A percentile compares a stretch with the other conserved stretches of the same genome.
These are phyloP conservation scores for Houttuynia cordata DNA, from an alignment of 164 flowering plant species.

Conservation along the genomic window DNA sequence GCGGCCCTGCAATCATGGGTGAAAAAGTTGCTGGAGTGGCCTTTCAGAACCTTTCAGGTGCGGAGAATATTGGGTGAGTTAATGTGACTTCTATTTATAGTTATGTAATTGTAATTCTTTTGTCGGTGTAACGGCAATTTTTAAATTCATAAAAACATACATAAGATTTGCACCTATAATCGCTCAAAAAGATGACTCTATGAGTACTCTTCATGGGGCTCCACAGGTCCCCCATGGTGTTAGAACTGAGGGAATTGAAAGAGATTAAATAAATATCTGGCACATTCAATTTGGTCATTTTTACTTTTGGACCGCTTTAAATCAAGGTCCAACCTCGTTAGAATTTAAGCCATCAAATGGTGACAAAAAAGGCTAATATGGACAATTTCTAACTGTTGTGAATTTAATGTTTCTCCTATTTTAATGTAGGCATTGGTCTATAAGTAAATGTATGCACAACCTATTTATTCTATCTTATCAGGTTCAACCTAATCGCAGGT, in stretches of 20 bases:
- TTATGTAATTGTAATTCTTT: neutral
- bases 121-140: too few species aligned
- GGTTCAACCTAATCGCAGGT: constrained; percentile 28
- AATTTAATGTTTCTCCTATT: too few species aligned
- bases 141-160: neutral
- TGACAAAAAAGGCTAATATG: neutral
- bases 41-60: constrained; percentile 90
- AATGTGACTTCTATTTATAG: neutral
- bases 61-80: constrained; percentile 94
- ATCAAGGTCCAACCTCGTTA: neutral
- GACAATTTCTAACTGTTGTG: too few species aligned
- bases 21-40: constrained; percentile 93
- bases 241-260: neutral
- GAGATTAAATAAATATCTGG: neutral
- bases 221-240: neutral
- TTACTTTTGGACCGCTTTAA: neutral
- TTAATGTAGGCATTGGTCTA: neutral
- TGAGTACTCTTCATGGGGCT: neutral
- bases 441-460: neutral
- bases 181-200: neutral
- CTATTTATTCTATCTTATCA: neutral
- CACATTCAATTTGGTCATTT: neutral
- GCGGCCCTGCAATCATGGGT: constrained; percentile 97
- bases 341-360: neutral
- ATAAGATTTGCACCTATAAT: too few species aligned